Conservation (phyloP, 257 asterid species). For the Solanum ossicruentum region DNA sequence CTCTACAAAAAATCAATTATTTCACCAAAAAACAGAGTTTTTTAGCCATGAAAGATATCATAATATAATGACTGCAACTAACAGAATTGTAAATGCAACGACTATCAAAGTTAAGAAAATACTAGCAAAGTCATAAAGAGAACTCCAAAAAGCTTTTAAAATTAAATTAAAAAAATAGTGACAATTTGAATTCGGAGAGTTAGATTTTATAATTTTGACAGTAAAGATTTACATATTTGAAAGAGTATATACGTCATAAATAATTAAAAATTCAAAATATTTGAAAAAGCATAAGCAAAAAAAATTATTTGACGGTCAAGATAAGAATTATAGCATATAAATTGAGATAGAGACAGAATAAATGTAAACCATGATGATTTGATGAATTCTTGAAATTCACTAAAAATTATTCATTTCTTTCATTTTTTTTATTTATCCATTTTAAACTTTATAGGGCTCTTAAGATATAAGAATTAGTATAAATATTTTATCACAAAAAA, state of each 20-base stretch:
- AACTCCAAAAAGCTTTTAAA: not conserved
- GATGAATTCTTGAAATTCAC: not conserved
- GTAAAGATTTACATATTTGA: not conserved
- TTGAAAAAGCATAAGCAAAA: accelerated
- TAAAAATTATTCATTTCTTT: not conserved
- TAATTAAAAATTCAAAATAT: not conserved
- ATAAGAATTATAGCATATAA: not conserved
- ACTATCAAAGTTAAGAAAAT: not conserved
- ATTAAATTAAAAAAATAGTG: not conserved
- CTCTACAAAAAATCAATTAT: conserved; percentile 1
- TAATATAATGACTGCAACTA: not conserved
- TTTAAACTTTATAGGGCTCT: too few species aligned
- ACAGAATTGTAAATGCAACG: not conserved
- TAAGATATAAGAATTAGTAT: too few species aligned
- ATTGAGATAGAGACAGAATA: accelerated
- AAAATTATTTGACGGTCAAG: not conserved
- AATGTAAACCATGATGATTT: not conserved
- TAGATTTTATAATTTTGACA: not conserved
- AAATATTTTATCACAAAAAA: too few species aligned
- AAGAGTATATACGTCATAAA: not conserved
- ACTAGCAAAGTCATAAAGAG: not conserved
- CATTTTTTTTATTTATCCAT: too few species aligned
- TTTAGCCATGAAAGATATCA: not conserved
- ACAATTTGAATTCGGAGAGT: accelerated
- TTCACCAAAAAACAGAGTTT: not conserved